Evolutionary conservation across 108 stramenopile genomes (phyloP).

Genomic region (Cyclotella cryptica): DNA sequence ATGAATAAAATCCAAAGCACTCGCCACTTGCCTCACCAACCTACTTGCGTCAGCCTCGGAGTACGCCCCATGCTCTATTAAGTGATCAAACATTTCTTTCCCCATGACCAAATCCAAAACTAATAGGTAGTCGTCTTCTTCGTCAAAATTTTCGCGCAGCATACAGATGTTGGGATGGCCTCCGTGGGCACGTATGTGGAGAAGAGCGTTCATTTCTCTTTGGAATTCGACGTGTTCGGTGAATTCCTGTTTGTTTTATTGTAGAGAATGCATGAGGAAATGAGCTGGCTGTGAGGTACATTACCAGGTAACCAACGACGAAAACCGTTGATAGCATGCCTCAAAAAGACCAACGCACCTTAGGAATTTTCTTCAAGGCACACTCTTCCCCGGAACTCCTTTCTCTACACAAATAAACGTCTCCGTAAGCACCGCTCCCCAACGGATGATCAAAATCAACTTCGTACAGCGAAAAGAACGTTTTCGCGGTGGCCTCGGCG

Average conservation of each 20-base stretch:
- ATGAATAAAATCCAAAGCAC: conserved; percentile 79
- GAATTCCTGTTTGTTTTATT: conserved; percentile 27
- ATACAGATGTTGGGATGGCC: conserved; percentile 87
- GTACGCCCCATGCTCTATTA: conserved; percentile 87
- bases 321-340: background rate
- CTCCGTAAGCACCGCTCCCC: conserved; percentile 67
- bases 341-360: conserved; percentile 23
- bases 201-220: conserved; percentile 81
- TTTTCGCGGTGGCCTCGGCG: conserved; percentile 24
- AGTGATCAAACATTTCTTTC: conserved; percentile 89
- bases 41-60: conserved; percentile 82
- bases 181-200: conserved; percentile 71
- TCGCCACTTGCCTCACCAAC: conserved; percentile 75
- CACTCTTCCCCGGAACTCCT: conserved; percentile 56
- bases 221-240: conserved; percentile 74
- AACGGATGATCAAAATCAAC: conserved; percentile 52
- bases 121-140: conserved; percentile 70
- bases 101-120: conserved; percentile 83
- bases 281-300: too few relatives aligned
- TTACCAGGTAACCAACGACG: background rate
- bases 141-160: conserved; percentile 78
- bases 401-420: conserved; percentile 68
- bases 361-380: conserved; percentile 84
- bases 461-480: conserved; percentile 47
- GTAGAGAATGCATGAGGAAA: background rate